Evolutionary conservation across 1,284 basidiomycete species (phyloP), one percentile per base, ranked within the genome.

Genomic region (Amylostereum areolatum): DNA sequence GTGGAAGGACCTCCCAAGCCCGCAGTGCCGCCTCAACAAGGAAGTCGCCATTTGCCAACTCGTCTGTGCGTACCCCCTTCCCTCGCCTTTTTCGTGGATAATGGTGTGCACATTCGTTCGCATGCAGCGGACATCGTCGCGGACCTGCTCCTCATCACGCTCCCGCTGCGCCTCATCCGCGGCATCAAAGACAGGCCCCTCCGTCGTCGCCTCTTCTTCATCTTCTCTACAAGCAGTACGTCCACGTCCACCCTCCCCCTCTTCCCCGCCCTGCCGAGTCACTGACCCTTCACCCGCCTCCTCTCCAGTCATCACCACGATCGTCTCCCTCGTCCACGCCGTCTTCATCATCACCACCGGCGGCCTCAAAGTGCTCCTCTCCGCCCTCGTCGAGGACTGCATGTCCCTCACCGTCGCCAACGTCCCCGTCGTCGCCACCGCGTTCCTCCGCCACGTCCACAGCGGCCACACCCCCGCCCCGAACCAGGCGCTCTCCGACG

Each of bases 261-360:
- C 1, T 7, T 10, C 29, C 27, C 36, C 10, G 28, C 18, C 10
- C 25, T 27, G 30, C 25, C 10, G n/a, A 11, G 32, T 27, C 12
- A 30, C 31, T 27, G 12, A 47, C 28, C n/a, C 18, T 27, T 28
- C 47, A 6, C 32, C 5, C 41, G 30, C 40, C 9, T 18, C 8
- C 4, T 27, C 29, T 34, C 27, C 37, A 57, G 53, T 70, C 41
- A 53, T 67, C 12, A 70, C 69, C 3, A 70, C 68, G 2, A 59
- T 69, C 43, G 71, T 70, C 8, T 70, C 69, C n/a, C 58, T 73
- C 37, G 67, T 72, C 2, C 71, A 73, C 47, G 67, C 65, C 1
- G 59, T 59, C 2, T 66, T 65, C 50, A 70, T 72, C 48, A 56
- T 73, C 48, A 59, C 53, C 18, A 52, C 48, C 28, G 63, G 62